Conservation (phyloP, 1,284 basidiomycete genomes). For the Inonotus obliquus region DNA sequence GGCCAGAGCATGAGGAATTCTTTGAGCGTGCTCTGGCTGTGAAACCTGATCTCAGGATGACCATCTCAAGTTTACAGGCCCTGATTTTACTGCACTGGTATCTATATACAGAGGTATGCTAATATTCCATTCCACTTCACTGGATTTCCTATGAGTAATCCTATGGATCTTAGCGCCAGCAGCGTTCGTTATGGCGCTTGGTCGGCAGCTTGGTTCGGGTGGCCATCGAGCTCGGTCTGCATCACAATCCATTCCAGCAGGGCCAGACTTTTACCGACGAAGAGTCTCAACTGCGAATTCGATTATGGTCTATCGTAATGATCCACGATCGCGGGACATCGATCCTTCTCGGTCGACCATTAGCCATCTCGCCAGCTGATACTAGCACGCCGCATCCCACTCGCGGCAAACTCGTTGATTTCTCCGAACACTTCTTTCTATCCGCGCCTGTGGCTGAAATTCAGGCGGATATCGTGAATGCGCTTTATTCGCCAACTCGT, state of each 20-base stretch:
- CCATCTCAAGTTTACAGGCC: constrained; percentile 73
- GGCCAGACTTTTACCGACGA: constrained; percentile 58
- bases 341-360: constrained; percentile 76
- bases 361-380: constrained; percentile 72
- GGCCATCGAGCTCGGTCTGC: constrained; percentile 73
- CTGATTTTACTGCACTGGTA: constrained; percentile 82
- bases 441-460: constrained; percentile 71
- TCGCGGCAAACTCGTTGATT: constrained; percentile 36
- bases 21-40: constrained; percentile 70
- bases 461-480: constrained; percentile 81
- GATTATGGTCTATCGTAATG: constrained; percentile 76
- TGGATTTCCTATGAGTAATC: constrained; percentile 13
- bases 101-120: constrained; percentile 72
- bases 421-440: constrained; percentile 69
- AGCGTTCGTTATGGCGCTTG: constrained; percentile 76
- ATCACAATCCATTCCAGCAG: constrained; percentile 68
- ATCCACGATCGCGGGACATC: constrained; percentile 81
- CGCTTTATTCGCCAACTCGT: constrained; percentile 66
- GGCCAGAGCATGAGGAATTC: constrained; percentile 79
- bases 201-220: constrained; percentile 77
- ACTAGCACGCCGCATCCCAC: constrained; percentile 70
- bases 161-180: constrained; percentile 56
- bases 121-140: neutral
- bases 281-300: constrained; percentile 70
- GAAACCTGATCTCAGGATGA: constrained; percentile 75